Evolutionary conservation across 1,139 yeast genomes (phyloP).

Genomic region (Suhomyces bribrorum): DNA sequence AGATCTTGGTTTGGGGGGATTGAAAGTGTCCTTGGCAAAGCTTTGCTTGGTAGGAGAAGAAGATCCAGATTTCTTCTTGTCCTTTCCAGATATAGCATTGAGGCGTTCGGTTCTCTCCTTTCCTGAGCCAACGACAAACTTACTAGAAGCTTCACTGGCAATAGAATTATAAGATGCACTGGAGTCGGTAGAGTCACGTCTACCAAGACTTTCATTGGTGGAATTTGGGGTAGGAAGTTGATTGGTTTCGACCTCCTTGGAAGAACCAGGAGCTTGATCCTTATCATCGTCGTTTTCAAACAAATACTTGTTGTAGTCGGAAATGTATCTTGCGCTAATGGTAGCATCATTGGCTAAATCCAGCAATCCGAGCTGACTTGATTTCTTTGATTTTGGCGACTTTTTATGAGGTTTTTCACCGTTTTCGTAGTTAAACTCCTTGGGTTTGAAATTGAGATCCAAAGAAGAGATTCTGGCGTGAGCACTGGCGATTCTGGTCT

Average conservation of each 20-base stretch:
- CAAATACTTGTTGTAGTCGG: constrained; percentile 37
- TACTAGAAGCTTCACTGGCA: constrained; percentile 39
- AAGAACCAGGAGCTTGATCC: constrained; percentile 10
- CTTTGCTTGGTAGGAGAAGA: constrained; percentile 9
- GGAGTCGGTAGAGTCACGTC: constrained; percentile 29
- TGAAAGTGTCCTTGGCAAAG: constrained; percentile 1
- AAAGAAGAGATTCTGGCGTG: constrained; percentile 26
- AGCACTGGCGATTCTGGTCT: constrained; percentile 7
- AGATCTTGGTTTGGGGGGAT: constrained; percentile 7
- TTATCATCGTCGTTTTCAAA: constrained; percentile 29
- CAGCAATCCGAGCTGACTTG: constrained; percentile 15
- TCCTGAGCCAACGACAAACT: constrained; percentile 33
- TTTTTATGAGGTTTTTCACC: constrained; percentile 13
- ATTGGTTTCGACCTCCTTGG: constrained; percentile 8
- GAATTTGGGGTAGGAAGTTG: constrained; percentile 23
- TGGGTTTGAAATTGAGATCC: constrained; percentile 29
- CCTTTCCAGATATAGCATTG: constrained; percentile 13
- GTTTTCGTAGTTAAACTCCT: constrained; percentile 15
- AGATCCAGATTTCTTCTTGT: constrained; percentile 9
- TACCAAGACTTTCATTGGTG: constrained; percentile 16
- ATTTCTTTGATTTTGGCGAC: neutral
- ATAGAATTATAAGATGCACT: constrained; percentile 34
- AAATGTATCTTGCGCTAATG: constrained; percentile 27
- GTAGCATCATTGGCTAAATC: constrained; percentile 19
- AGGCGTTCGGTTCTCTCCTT: constrained; percentile 21